Base-by-base conservation (phyloP, 352 stramenopile species). In the Blastocystis sp. region DNA sequence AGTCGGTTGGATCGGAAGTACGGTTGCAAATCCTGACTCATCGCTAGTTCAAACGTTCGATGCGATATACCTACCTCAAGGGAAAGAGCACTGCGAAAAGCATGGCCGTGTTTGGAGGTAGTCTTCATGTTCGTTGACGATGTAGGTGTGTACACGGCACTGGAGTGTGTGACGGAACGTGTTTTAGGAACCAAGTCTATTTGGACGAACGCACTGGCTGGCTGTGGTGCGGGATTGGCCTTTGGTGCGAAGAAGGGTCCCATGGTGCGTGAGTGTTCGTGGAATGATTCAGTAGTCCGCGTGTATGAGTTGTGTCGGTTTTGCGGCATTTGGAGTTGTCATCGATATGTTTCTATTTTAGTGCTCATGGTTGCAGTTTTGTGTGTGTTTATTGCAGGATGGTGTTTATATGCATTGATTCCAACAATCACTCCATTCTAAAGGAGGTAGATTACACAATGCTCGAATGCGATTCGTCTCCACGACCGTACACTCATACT, bases 301-400 rank as follows among this genome's bases (percentile, higher is more conserved):
- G 18, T 78, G 67, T n/a, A 61, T 78, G 46, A 61, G 42, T 61
- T 78, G 67, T 57, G 36, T 61, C n/a, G 67, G 67, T 29, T 78
- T 61, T 61, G 67, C 67, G 56, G 42, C 48, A 21, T 78, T 78
- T 78, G 67, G 67, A 46, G 57, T 78, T n/a, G 42, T 78, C 9
- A 78, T 78, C 67, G 67, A 78, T 78, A 78, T 78, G 67, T 78
- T 78, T 61, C 56, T 78, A 16, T 59, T 59, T 38, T 78, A 78
- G 44, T 32, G 21, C 32, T 38, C 14, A 18, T 42, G 4, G n/a
- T 46, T 78, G 32, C 32, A 67, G n/a, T 75, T 42, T 75, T 56
- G 63, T 36, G 40, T 36, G 21, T 75, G 21, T 53, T 75, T 75
- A 34, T 51, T 34, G 32, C n/a, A 75, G 16, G 14, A 75, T 29